phyloP scores from a whole-genome alignment of 2,329 filamentous ascomycete species.

The Cadophora malorum region DNA sequence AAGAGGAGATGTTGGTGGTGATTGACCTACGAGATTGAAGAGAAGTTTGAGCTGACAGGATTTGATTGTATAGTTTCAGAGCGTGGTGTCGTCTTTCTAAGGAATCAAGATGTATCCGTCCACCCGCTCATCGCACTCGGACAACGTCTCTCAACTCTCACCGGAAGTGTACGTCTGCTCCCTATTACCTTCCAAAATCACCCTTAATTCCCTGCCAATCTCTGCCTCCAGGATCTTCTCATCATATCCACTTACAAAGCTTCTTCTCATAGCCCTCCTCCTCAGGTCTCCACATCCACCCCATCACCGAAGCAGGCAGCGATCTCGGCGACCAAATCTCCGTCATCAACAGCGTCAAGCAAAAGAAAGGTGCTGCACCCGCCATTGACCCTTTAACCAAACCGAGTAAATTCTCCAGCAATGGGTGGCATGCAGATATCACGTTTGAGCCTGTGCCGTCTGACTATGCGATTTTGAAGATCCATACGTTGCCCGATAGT shows the following conservation, averaged over 20 bases:
- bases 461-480: slow-evolving; percentile 60
- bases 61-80: slow-evolving; percentile 59
- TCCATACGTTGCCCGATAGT: slow-evolving; percentile 54
- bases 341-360: slow-evolving; percentile 58
- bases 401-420: slow-evolving; percentile 56
- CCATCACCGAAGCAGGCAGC: slow-evolving; percentile 55
- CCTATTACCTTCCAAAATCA: too few relatives aligned
- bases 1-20: too few relatives aligned
- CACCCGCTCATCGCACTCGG: slow-evolving; percentile 53
- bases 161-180: slow-evolving; percentile 22
- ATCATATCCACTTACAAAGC: too few relatives aligned
- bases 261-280: too few relatives aligned
- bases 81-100: slow-evolving; percentile 60
- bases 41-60: too few relatives aligned
- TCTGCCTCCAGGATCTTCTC: too few relatives aligned
- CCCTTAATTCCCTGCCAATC: too few relatives aligned
- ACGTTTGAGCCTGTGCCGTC: slow-evolving; percentile 60
- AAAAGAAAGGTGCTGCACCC: slow-evolving; percentile 41
- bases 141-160: slow-evolving; percentile 48
- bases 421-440: slow-evolving; percentile 60
- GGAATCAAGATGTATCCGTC: slow-evolving; percentile 54
- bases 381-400: slow-evolving; percentile 53
- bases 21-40: too few relatives aligned
- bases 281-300: slow-evolving; percentile 62
- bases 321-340: slow-evolving; percentile 62